These are phyloP conservation scores for Boletus mariae DNA, from an alignment of 1,284 basidiomycete genomes.

Conservation along the genomic window DNA sequence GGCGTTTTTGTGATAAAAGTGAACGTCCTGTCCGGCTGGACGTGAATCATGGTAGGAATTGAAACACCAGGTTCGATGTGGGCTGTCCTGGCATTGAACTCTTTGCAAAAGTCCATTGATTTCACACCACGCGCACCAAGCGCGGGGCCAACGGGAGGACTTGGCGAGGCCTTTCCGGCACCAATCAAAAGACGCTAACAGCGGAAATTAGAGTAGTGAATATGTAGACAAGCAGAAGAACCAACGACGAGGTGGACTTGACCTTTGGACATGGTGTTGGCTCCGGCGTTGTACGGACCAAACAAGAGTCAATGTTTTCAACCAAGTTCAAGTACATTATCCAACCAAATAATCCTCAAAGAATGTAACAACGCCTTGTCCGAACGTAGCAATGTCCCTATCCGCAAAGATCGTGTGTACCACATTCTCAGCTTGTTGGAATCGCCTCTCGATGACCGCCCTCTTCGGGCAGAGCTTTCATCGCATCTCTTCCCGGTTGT, in stretches of 20 bases:
- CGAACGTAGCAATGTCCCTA: slow-evolving; percentile 41
- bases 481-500: slow-evolving; percentile 13
- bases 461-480: slow-evolving; percentile 32
- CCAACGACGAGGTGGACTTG: slow-evolving; percentile 34
- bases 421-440: slow-evolving; percentile 35
- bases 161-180: slow-evolving; percentile 94
- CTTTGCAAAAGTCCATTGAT: slow-evolving; percentile 99
- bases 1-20: slow-evolving; percentile 91
- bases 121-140: slow-evolving; percentile 98
- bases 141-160: slow-evolving; percentile 95
- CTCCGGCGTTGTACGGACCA: slow-evolving; percentile 8
- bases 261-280: slow-evolving; percentile 30
- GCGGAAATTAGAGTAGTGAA: slow-evolving; percentile 7
- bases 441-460: slow-evolving; percentile 32
- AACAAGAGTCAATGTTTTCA: slow-evolving; percentile 21
- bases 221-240: slow-evolving; percentile 11
- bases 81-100: slow-evolving; percentile 90
- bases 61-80: slow-evolving; percentile 87
- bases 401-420: slow-evolving; percentile 43
- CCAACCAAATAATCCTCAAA: slow-evolving; percentile 32
- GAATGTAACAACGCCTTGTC: slow-evolving; percentile 39
- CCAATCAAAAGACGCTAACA: slow-evolving; percentile 79
- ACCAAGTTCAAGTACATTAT: slow-evolving; percentile 7
- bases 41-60: slow-evolving; percentile 86
- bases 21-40: slow-evolving; percentile 95